Evolutionary conservation across 179 eudicot species (phyloP).

Genomic region (Amaranthus tricolor): DNA sequence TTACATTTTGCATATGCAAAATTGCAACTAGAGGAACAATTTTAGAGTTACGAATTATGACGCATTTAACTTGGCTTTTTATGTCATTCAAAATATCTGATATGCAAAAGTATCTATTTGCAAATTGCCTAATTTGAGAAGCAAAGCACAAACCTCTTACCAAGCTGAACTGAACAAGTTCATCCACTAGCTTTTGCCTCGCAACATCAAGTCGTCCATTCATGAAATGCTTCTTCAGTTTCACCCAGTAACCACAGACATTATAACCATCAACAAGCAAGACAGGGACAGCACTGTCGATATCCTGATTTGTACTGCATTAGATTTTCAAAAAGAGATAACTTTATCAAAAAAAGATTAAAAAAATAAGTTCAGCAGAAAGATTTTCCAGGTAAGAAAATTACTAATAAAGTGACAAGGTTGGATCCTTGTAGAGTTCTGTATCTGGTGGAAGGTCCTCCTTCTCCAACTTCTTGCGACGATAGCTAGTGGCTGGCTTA

Average conservation of each 20-base stretch:
- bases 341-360: conserved; percentile 20
- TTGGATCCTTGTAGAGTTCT: conserved; percentile 73
- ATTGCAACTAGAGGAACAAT: neutral
- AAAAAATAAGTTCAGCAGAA: conserved; percentile 12
- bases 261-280: conserved; percentile 99
- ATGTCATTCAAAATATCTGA: neutral
- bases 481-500: conserved; percentile 89
- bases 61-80: neutral
- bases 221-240: conserved; percentile 89
- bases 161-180: conserved; percentile 77
- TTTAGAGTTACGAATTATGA: neutral
- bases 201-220: conserved; percentile 85
- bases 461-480: conserved; percentile 81
- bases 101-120: conserved; percentile 9
- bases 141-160: conserved; percentile 71
- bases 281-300: conserved; percentile 79
- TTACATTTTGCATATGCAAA: neutral
- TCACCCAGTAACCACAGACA: conserved; percentile 97
- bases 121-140: conserved; percentile 21
- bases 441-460: conserved; percentile 81
- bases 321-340: conserved; percentile 19
- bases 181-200: conserved; percentile 90
- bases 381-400: conserved; percentile 26
- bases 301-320: conserved; percentile 73
- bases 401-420: conserved; percentile 78